Conservation (phyloP, 768 basidiomycete genomes). For the Cystofilobasidium macerans region DNA sequence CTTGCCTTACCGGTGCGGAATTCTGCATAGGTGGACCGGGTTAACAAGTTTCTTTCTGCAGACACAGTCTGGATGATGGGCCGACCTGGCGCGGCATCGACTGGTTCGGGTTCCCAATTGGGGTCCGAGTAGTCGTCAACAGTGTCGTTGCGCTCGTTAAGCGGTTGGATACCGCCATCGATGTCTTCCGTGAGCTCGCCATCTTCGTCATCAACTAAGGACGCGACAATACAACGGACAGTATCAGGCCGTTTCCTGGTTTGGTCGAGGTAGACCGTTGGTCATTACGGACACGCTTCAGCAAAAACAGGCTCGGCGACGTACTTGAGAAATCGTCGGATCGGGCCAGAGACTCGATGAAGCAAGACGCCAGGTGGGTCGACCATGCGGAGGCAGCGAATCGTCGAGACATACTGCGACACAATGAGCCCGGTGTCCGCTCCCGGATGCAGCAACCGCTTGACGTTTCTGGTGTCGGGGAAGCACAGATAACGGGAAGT, state of each 20-base stretch:
- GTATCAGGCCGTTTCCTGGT: slow-evolving; percentile 76
- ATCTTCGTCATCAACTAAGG: slow-evolving; percentile 48
- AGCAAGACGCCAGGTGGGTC: slow-evolving; percentile 88
- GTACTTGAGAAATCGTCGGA: slow-evolving; percentile 75
- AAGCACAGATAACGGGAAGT: background rate
- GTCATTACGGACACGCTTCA: background rate
- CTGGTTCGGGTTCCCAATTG: slow-evolving; percentile 90
- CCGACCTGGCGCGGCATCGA: slow-evolving; percentile 86
- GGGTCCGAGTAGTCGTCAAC: slow-evolving; percentile 80
- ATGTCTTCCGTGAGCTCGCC: slow-evolving; percentile 75
- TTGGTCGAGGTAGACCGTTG: background rate
- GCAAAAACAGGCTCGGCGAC: slow-evolving; percentile 19
- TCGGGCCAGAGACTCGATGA: slow-evolving; percentile 86
- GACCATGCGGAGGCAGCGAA: slow-evolving; percentile 75
- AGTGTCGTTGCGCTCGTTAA: slow-evolving; percentile 54
- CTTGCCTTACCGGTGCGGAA: slow-evolving; percentile 83
- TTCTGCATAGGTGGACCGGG: slow-evolving; percentile 48
- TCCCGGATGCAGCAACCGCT: slow-evolving; percentile 86
- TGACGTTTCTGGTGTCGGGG: slow-evolving; percentile 68
- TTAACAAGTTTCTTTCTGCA: background rate
- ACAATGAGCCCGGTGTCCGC: slow-evolving; percentile 88
- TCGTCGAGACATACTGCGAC: slow-evolving; percentile 79
- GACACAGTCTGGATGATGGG: background rate
- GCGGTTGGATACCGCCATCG: slow-evolving; percentile 47
- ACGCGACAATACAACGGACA: slow-evolving; percentile 82